Conservation (phyloP, 1,139 yeast genomes). For the Wickerhamomyces sp. region DNA sequence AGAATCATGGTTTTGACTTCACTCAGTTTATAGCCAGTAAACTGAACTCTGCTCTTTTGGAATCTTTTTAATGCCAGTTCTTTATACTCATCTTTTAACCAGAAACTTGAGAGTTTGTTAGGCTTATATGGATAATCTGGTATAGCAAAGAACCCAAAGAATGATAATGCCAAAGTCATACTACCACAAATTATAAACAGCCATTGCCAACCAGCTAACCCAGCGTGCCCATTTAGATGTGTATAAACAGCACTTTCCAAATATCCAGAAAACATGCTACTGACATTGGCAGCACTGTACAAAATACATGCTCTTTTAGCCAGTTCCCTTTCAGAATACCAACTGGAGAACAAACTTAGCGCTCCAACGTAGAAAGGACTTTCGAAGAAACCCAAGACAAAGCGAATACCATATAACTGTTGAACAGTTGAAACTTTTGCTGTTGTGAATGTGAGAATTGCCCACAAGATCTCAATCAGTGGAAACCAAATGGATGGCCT, state of each 20-base stretch:
- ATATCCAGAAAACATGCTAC: constrained; percentile 46
- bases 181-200: constrained; percentile 69
- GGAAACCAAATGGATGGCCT: constrained; percentile 43
- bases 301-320: constrained; percentile 35
- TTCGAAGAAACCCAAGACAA: constrained; percentile 9
- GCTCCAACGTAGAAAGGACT: constrained; percentile 4
- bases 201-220: constrained; percentile 74
- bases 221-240: constrained; percentile 45
- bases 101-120: constrained; percentile 1
- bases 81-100: constrained; percentile 3
- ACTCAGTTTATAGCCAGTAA: background rate
- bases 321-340: constrained; percentile 29
- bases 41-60: background rate
- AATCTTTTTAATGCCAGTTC: constrained; percentile 1
- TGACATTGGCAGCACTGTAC: constrained; percentile 49
- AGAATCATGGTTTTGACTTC: constrained; percentile 2
- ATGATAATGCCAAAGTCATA: constrained; percentile 41
- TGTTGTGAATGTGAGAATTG: constrained; percentile 39
- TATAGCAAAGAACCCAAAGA: constrained; percentile 55
- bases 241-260: constrained; percentile 52
- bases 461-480: constrained; percentile 30
- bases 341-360: constrained; percentile 10
- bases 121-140: constrained; percentile 43
- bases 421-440: constrained; percentile 41
- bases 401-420: constrained; percentile 31